These are phyloP conservation scores for Kregervanrija pseudodelftensis DNA, from an alignment of 805 yeast genomes.

Conservation along the genomic window DNA sequence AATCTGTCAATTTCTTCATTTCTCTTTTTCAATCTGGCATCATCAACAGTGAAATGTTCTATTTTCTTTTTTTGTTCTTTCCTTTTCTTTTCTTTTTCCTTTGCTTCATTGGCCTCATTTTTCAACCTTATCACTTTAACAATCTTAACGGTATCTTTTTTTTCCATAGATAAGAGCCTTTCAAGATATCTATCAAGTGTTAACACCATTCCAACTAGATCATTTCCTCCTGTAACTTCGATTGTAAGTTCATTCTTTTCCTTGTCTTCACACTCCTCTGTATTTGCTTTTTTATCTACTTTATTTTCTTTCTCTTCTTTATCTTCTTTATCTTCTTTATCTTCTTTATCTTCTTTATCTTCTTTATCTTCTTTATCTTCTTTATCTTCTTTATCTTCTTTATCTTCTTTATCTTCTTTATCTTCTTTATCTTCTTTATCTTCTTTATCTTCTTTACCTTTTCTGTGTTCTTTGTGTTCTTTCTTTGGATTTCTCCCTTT, in stretches of 20 bases:
- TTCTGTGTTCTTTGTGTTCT: slow-evolving; percentile 3
- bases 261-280: slow-evolving; percentile 20
- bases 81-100: slow-evolving; percentile 2
- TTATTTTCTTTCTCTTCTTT: slow-evolving; percentile 3
- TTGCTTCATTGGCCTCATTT: slow-evolving; percentile 1
- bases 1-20: slow-evolving; percentile 21
- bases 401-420: slow-evolving; percentile 1
- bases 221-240: slow-evolving; percentile 37
- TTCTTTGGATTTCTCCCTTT: slow-evolving; percentile 8
- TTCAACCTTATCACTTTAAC: slow-evolving; percentile 29
- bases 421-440: slow-evolving; percentile 4
- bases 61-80: slow-evolving; percentile 6
- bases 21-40: slow-evolving; percentile 10
- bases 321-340: slow-evolving; percentile 2
- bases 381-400: slow-evolving; percentile 4
- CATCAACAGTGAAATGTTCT: slow-evolving; percentile 3
- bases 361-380: slow-evolving; percentile 2
- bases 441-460: slow-evolving; percentile 6
- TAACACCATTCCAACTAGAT: slow-evolving; percentile 45
- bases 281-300: slow-evolving; percentile 5
- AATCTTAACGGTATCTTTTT: slow-evolving; percentile 54
- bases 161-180: slow-evolving; percentile 48
- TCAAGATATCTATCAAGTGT: slow-evolving; percentile 57
- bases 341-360: slow-evolving; percentile 2
- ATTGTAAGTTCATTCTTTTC: slow-evolving; percentile 15